Evolutionary conservation across 441 rosid species (phyloP), one percentile per base, ranked within the genome.

Genomic region (Gossypium davidsonii): DNA sequence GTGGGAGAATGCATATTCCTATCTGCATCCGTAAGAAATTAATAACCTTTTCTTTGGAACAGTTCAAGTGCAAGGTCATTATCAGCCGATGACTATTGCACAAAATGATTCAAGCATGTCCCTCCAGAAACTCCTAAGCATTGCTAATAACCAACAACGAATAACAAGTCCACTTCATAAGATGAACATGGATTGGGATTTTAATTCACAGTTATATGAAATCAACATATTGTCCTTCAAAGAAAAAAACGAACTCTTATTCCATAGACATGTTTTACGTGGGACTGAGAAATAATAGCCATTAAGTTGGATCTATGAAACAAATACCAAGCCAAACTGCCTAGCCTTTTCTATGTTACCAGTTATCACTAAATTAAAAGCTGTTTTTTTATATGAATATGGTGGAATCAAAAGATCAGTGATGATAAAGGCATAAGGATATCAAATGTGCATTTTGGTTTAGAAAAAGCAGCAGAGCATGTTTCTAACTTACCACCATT

Each of bases 401-500:
- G 53, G 15, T 26, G 58, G n/a, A 48, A 48, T 20, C 25, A n/a
- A 51, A 48, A 67, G 23, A 67, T 15, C 23, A 51, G 11, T 67
- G 57, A 26, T 18, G 3, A 28, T 67, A 15, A 25, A 26, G 23
- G 18, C 71, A 25, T n/a, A 49, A 49, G 2, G 25, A 48, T 14
- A 67, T 18, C 53, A n/a, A 48, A 25, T 67, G 44, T 67, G 3
- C 18, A 25, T 48, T 46, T 66, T 23, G 34, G 39, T 59, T 14
- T 12, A 67, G 21, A 59, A 53, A 42, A 60, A 12, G 18, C 31
- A 58, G 6, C 6, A 58, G 48, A 21, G 56, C 8, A 0, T 7
- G 67, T 61, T 80, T 53, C 44, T 15, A 28, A 64, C 84, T 76
- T 79, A 87, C 93, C 78, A 62, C 37, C 37, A 20, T 48, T 71